Conservation (phyloP, 306 rosid genomes). For the Citrullus mucosospermus region DNA sequence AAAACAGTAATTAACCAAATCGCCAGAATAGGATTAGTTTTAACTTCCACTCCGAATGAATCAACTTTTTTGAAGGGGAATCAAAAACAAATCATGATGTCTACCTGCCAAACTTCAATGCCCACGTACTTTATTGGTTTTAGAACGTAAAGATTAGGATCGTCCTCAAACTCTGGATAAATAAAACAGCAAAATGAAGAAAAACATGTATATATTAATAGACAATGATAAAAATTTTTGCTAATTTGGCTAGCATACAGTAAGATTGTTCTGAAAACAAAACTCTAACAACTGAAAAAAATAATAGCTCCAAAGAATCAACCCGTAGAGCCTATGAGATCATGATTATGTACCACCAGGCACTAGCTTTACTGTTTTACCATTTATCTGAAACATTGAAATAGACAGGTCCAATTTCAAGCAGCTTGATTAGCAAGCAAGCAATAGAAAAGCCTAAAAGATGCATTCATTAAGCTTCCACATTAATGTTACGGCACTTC, state of each 20-base stretch:
- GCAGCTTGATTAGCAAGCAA: not conserved
- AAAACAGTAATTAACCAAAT: not conserved
- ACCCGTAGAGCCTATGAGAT: not conserved
- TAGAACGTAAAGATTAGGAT: constrained; percentile 74
- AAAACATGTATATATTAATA: not conserved
- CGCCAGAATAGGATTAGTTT: not conserved
- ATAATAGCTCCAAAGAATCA: not conserved
- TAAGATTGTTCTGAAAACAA: not conserved
- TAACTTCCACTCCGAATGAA: not conserved
- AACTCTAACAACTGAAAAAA: not conserved
- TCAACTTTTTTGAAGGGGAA: not conserved
- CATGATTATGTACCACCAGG: not conserved
- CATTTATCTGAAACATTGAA: not conserved
- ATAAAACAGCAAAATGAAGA: not conserved
- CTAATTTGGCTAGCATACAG: not conserved
- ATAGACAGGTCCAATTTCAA: not conserved
- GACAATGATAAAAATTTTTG: not conserved
- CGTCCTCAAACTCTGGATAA: constrained; percentile 81
- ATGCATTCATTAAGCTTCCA: not conserved
- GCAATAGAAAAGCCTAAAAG: not conserved
- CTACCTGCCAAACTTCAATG: constrained; percentile 97
- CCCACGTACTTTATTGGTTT: constrained; percentile 90
- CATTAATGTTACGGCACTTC: not conserved
- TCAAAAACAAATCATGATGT: not conserved
- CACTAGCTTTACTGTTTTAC: not conserved